Evolutionary conservation across 1,139 yeast genomes (phyloP).

Genomic region (Lodderomyces parapsilosis): DNA sequence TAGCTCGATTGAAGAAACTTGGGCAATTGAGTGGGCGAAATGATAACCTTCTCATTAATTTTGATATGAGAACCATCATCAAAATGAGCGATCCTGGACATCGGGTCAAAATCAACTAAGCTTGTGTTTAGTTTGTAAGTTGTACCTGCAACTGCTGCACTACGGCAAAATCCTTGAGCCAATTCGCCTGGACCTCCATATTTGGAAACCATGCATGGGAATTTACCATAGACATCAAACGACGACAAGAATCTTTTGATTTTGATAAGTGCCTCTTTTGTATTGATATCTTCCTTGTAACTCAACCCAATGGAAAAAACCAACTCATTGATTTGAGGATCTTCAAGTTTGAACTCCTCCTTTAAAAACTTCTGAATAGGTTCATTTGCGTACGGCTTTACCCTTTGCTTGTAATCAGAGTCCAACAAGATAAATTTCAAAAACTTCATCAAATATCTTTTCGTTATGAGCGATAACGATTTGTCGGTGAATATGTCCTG

Average conservation of each 20-base stretch:
- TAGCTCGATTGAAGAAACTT: slow-evolving; percentile 38
- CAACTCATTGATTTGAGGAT: slow-evolving; percentile 76
- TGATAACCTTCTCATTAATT: slow-evolving; percentile 73
- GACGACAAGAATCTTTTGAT: slow-evolving; percentile 81
- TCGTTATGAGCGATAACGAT: slow-evolving; percentile 68
- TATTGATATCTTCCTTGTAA: slow-evolving; percentile 54
- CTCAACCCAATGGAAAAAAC: slow-evolving; percentile 85
- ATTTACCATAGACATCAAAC: slow-evolving; percentile 90
- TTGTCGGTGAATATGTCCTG: slow-evolving; percentile 95
- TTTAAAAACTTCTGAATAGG: slow-evolving; percentile 60
- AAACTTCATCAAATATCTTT: slow-evolving; percentile 87
- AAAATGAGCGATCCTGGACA: slow-evolving; percentile 64
- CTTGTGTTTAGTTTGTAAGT: slow-evolving; percentile 80
- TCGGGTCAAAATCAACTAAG: slow-evolving; percentile 62
- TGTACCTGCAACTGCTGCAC: slow-evolving; percentile 98
- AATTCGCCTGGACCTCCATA: slow-evolving; percentile 97
- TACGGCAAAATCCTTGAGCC: slow-evolving; percentile 94
- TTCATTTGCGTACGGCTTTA: slow-evolving; percentile 42
- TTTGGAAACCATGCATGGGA: slow-evolving; percentile 89
- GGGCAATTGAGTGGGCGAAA: slow-evolving; percentile 72
- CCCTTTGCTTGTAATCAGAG: slow-evolving; percentile 53
- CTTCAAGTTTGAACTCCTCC: slow-evolving; percentile 66
- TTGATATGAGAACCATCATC: slow-evolving; percentile 74
- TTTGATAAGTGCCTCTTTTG: slow-evolving; percentile 74
- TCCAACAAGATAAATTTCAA: slow-evolving; percentile 78